Evolutionary conservation across 176 grass and related monocot genomes (phyloP).

Genomic region (Ananas comosus): DNA sequence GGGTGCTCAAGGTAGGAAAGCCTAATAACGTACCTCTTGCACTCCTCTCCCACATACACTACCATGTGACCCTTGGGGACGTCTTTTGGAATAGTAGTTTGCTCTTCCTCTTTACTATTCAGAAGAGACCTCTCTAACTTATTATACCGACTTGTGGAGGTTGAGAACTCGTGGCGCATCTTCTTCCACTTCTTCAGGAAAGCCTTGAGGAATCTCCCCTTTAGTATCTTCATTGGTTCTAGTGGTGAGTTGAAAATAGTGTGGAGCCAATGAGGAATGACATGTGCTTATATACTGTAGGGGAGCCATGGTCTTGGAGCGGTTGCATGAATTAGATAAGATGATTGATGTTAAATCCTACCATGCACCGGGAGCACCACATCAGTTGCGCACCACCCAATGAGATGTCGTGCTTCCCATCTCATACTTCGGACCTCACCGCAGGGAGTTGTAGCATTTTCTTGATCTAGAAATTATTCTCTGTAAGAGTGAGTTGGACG

Average conservation of each 20-base stretch:
- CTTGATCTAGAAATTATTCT: too few relatives aligned
- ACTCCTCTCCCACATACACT: constrained; percentile 13
- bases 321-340: background rate
- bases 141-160: background rate
- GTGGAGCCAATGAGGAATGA: background rate
- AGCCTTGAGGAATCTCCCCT: background rate
- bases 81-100: constrained; percentile 3
- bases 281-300: constrained; percentile 5
- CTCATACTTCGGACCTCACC: too few relatives aligned
- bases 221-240: background rate
- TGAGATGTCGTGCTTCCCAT: too few relatives aligned
- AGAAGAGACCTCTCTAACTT: background rate
- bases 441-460: too few relatives aligned
- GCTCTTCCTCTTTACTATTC: background rate
- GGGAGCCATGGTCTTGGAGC: background rate
- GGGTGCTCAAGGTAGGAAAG: constrained; percentile 13
- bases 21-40: constrained; percentile 7
- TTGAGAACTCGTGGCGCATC: background rate
- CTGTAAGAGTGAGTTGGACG: too few relatives aligned
- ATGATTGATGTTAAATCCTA: background rate
- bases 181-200: constrained; percentile 9
- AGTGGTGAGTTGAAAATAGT: background rate
- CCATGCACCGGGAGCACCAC: too few relatives aligned
- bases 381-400: too few relatives aligned
- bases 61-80: constrained; percentile 8